phyloP scores from a whole-genome alignment of 768 basidiomycete species.

The Pleurotus tuber-regium region DNA sequence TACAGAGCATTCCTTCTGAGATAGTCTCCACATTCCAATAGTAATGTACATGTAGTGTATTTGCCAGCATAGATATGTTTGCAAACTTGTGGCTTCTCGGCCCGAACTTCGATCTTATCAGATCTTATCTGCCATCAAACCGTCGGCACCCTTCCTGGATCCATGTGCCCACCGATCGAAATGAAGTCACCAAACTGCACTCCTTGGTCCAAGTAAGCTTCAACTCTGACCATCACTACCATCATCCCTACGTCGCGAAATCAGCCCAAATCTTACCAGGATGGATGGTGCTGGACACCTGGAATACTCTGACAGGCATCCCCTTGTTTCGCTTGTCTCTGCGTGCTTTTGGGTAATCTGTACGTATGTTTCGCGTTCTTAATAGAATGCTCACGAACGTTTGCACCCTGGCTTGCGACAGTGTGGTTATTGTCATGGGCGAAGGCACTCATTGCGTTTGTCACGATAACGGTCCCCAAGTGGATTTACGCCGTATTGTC shows the following conservation, averaged over 20 bases:
- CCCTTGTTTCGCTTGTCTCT: constrained; percentile 71
- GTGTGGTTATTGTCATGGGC: constrained; percentile 84
- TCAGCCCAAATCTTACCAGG: not conserved
- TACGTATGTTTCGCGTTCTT: constrained; percentile 37
- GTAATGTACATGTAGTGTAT: not conserved
- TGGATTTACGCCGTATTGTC: constrained; percentile 76
- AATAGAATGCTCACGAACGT: constrained; percentile 7
- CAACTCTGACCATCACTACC: constrained; percentile 2
- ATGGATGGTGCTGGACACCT: constrained; percentile 38
- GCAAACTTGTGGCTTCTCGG: not conserved
- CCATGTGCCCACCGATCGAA: constrained; percentile 3
- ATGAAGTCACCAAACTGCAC: not conserved
- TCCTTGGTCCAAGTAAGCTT: not conserved
- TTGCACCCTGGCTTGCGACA: constrained; percentile 23
- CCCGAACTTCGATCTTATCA: not conserved
- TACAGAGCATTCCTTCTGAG: constrained; percentile 80
- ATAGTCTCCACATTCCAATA: no score
- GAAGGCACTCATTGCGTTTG: constrained; percentile 70
- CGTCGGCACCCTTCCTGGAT: constrained; percentile 1
- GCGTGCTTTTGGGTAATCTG: constrained; percentile 84
- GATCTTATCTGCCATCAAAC: constrained; percentile 1
- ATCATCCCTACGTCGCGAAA: not conserved
- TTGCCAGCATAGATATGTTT: not conserved
- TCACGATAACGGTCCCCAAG: constrained; percentile 80
- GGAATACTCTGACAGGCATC: constrained; percentile 50